These are phyloP conservation scores for Fusarium veterinarium DNA, from an alignment of 2,329 filamentous ascomycete genomes.

Conservation along the genomic window DNA sequence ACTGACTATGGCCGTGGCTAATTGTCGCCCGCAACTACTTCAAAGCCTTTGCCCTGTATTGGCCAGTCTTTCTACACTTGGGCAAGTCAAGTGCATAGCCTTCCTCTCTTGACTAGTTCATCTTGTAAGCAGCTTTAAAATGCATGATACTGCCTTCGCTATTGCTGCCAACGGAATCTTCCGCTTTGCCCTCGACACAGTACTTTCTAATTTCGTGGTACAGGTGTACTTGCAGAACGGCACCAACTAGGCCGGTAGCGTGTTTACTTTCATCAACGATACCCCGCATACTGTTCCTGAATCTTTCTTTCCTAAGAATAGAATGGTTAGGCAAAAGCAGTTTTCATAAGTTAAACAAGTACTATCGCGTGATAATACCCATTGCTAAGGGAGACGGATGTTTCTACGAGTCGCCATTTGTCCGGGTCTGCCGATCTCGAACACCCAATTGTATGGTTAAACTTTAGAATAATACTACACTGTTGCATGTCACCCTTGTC, in stretches of 20 bases:
- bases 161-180: conserved; percentile 9
- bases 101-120: conserved; percentile 4
- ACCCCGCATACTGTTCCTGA: neutral
- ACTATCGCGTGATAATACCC: neutral
- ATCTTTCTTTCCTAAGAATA: conserved; percentile 9
- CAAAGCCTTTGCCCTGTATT: neutral
- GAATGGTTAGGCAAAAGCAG: too few relatives aligned
- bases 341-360: neutral
- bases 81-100: neutral
- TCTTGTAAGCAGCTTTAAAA: neutral
- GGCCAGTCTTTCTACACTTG: accelerated
- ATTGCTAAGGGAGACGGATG: accelerated
- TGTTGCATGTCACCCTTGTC: neutral
- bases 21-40: neutral
- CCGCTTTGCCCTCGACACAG: neutral
- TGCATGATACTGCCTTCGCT: neutral
- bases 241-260: conserved; percentile 1
- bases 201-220: neutral
- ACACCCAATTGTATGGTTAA: conserved; percentile 14
- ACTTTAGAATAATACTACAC: neutral
- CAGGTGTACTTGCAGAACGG: neutral
- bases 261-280: neutral
- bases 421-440: neutral
- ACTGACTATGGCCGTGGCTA: neutral
- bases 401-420: neutral